Evolutionary conservation across 305 asterid species (phyloP), one percentile per base, ranked within the genome.

Genomic region (Fraxinus dipetala): DNA sequence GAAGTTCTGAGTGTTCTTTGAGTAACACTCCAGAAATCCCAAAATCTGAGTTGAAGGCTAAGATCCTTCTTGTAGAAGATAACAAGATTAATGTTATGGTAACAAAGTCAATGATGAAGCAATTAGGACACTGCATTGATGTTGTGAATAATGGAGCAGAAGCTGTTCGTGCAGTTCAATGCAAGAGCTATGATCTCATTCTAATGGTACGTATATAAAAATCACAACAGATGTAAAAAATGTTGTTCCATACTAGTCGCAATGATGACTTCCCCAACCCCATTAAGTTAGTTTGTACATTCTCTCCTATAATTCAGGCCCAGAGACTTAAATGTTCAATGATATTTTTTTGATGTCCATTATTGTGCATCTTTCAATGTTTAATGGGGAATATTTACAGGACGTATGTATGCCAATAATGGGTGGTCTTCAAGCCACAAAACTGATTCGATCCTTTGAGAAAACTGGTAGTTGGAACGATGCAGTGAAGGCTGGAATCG

Each of bases 371-470:
- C 6, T 63, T 9, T 63, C 14, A 63, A 24, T 63, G n/a, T 14
- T 63, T 8, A 63, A 63, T 10, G 72, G 31, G 72, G 34, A 28
- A 69, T 5, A 31, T 31, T 30, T 85, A 82, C 87, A 95, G 98
- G 98, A 95, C 80, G 97, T 95, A 26, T 93, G 90, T 87, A 95
- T 95, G 98, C 98, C 98, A 18, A 94, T 90, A 78, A 91, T 95
- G 98, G 93, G 91, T 85, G 98, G 98, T 30, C 94, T 92, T 77
- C 89, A 93, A 88, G 98, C 98, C 4, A 93, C 98, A 10, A 88
- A 92, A 85, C 59, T 92, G 67, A 95, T 95, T 80, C 90, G 98
- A 72, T 92, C 97, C 1, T 95, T 80, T 9, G 98, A 95, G 87
- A 91, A 93, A 89, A 90, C 94, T 1, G 98, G 98, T 24, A 91